Conservation (phyloP, 768 basidiomycete genomes). For the Calocybe indica region DNA sequence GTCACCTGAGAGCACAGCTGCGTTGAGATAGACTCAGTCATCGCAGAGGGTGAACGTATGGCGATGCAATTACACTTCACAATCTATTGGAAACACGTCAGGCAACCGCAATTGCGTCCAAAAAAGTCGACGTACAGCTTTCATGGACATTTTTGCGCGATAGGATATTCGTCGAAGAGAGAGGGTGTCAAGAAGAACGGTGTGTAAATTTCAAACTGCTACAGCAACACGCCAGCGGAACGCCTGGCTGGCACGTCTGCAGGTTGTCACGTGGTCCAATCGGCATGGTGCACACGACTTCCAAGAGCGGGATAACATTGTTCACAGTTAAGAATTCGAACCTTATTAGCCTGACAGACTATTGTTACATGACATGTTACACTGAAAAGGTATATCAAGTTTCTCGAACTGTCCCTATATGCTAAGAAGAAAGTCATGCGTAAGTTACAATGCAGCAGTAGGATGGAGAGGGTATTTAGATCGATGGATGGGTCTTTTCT, state of each 20-base stretch:
- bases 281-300: not conserved
- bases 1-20: slow-evolving; percentile 89
- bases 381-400: too few relatives aligned
- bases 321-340: too few relatives aligned
- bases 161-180: not conserved
- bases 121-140: slow-evolving; percentile 50
- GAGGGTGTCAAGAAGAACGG: not conserved
- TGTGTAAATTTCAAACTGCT: not conserved
- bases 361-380: too few relatives aligned
- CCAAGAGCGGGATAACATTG: too few relatives aligned
- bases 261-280: slow-evolving; percentile 2
- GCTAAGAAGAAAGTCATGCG: too few relatives aligned
- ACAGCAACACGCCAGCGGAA: not conserved
- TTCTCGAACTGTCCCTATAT: too few relatives aligned
- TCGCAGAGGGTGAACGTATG: slow-evolving; percentile 17
- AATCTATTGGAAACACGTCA: slow-evolving; percentile 29
- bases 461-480: too few relatives aligned
- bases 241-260: too few relatives aligned
- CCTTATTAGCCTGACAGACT: too few relatives aligned
- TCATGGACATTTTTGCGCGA: slow-evolving; percentile 54
- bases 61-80: slow-evolving; percentile 45
- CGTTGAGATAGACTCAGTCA: slow-evolving; percentile 12
- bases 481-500: too few relatives aligned
- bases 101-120: not conserved
- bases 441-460: too few relatives aligned